phyloP scores from a whole-genome alignment of 306 rosid genomes.

The Glycine tomentella region DNA sequence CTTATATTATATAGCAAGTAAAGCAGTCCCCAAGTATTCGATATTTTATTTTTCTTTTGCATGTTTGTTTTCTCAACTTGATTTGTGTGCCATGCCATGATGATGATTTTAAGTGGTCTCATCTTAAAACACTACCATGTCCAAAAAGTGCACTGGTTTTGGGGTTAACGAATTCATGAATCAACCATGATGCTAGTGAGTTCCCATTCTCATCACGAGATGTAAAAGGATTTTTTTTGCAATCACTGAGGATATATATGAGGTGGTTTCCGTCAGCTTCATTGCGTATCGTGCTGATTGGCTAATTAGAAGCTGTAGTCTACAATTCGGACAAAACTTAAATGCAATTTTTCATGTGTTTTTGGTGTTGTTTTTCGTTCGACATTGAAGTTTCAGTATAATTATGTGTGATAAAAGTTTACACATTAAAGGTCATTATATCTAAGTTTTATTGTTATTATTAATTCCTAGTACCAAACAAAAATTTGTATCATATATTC shows the following conservation, averaged over 20 bases:
- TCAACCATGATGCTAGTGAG: neutral
- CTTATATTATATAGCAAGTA: neutral
- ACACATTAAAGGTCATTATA: no score
- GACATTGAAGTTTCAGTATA: no score
- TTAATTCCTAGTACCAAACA: neutral
- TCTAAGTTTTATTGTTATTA: no score
- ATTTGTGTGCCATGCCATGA: slow-evolving; percentile 4
- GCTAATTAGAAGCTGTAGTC: no score
- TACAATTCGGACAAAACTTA: no score
- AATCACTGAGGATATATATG: no score
- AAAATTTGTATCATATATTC: neutral
- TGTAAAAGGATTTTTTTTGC: neutral
- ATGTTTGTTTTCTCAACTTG: neutral
- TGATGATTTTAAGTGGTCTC: slow-evolving; percentile 9
- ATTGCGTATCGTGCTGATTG: no score
- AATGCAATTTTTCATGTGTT: no score
- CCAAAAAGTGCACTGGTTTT: slow-evolving; percentile 11
- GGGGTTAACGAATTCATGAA: neutral
- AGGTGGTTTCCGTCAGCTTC: neutral
- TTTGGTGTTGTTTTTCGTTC: no score
- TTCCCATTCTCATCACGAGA: neutral
- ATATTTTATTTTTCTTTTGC: neutral
- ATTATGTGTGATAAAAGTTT: no score
- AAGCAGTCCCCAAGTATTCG: neutral
- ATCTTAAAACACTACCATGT: neutral